Evolutionary conservation across 306 rosid species (phyloP).

Genomic region (Inga oerstediana): DNA sequence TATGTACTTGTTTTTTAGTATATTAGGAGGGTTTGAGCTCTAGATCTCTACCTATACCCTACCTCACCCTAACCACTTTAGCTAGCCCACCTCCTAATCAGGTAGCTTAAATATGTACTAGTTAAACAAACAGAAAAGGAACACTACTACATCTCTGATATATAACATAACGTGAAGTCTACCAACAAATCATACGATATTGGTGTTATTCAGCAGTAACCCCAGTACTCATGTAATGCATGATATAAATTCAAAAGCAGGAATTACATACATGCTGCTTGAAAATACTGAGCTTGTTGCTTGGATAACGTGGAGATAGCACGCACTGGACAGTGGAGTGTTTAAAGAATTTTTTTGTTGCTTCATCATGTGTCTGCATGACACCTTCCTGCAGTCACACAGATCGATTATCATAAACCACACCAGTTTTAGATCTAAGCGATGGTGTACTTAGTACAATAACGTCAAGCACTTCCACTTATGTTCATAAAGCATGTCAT

Average conservation of each 20-base stretch:
- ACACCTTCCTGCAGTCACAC: slow-evolving; percentile 67
- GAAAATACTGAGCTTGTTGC: slow-evolving; percentile 81
- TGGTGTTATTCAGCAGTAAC: not conserved
- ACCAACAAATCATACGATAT: not conserved
- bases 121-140: not conserved
- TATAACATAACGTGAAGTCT: not conserved
- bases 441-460: not conserved
- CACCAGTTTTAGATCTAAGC: slow-evolving; percentile 2
- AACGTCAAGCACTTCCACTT: slow-evolving; percentile 16
- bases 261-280: slow-evolving; percentile 67
- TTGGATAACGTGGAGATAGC: slow-evolving; percentile 77
- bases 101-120: not conserved
- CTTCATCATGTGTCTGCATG: slow-evolving; percentile 82
- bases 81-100: not conserved
- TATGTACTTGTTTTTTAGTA: not conserved
- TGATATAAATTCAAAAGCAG: slow-evolving; percentile 12
- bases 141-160: not conserved
- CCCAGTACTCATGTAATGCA: slow-evolving; percentile 7
- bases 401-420: slow-evolving; percentile 18
- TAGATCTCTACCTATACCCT: not conserved
- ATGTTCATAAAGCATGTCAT: not conserved
- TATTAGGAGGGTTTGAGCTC: not conserved
- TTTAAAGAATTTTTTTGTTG: slow-evolving; percentile 64
- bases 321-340: slow-evolving; percentile 77
- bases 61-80: not conserved